phyloP scores from a whole-genome alignment of 257 asterid genomes.

The Gentiana dahurica region DNA sequence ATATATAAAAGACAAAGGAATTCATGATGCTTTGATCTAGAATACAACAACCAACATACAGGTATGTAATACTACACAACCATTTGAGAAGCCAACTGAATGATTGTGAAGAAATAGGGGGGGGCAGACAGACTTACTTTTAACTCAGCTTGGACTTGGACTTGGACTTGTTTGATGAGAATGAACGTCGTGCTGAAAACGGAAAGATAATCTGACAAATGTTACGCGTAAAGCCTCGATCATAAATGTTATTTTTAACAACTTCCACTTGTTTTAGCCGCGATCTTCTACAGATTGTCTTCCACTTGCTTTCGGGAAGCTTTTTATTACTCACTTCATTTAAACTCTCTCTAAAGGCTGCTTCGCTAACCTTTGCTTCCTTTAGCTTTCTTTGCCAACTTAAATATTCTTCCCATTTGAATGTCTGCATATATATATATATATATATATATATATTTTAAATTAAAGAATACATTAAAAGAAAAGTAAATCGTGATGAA shows the following conservation, averaged over 20 bases:
- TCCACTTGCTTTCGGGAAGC: conserved; percentile 69
- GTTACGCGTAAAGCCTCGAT: conserved; percentile 57
- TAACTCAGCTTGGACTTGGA: too few species aligned
- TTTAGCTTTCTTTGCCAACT: conserved; percentile 75
- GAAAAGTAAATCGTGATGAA: too few species aligned
- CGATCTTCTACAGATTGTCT: conserved; percentile 61
- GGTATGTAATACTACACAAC: too few species aligned
- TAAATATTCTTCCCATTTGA: conserved; percentile 87
- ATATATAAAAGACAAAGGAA: too few species aligned
- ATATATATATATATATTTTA: neutral
- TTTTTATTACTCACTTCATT: conserved; percentile 41
- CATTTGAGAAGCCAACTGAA: too few species aligned
- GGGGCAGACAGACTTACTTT: too few species aligned
- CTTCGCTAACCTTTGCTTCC: conserved; percentile 85
- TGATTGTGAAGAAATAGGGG: too few species aligned
- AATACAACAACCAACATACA: too few species aligned
- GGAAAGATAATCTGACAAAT: conserved; percentile 55
- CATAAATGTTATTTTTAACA: conserved; percentile 58
- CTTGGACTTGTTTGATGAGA: conserved; percentile 43
- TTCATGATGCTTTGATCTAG: too few species aligned
- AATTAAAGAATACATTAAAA: too few species aligned
- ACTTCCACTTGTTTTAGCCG: conserved; percentile 53
- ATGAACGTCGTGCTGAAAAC: conserved; percentile 58
- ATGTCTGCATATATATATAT: conserved; percentile 38
- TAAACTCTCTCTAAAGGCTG: conserved; percentile 68